Conservation (phyloP, 1,284 basidiomycete species). For the Trametes pubescens region DNA sequence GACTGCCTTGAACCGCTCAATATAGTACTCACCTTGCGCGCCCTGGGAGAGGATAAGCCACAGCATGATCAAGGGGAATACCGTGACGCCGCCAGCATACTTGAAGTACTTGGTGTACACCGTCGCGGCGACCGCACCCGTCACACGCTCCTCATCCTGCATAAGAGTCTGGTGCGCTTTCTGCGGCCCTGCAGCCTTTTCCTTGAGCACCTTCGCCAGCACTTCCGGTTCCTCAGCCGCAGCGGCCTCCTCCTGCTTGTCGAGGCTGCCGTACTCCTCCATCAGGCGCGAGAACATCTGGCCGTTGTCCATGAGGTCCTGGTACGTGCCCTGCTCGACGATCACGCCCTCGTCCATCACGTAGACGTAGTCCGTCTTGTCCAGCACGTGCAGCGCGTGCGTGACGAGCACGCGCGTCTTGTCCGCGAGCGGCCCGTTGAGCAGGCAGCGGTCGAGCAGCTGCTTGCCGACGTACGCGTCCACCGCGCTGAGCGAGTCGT, state of each 20-base stretch:
- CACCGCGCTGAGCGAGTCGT: conserved; percentile 78
- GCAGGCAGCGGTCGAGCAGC: conserved; percentile 68
- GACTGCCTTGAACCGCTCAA: background rate
- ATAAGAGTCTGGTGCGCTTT: conserved; percentile 39
- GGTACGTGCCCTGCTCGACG: conserved; percentile 69
- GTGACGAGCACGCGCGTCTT: conserved; percentile 82
- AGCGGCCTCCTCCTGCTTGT: conserved; percentile 44
- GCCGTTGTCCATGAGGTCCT: conserved; percentile 61
- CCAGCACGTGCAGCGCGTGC: conserved; percentile 78
- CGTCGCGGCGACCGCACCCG: conserved; percentile 42
- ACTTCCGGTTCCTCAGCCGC: conserved; percentile 34
- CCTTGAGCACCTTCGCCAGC: conserved; percentile 38
- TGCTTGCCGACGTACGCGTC: conserved; percentile 74
- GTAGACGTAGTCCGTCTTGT: conserved; percentile 73
- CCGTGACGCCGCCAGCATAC: conserved; percentile 58
- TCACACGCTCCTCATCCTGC: conserved; percentile 48
- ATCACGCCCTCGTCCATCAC: conserved; percentile 77
- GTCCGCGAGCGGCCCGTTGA: conserved; percentile 61
- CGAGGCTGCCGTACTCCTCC: conserved; percentile 64
- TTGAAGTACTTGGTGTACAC: conserved; percentile 51
- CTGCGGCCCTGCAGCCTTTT: conserved; percentile 8
- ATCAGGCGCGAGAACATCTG: conserved; percentile 66
- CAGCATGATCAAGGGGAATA: conserved; percentile 47
- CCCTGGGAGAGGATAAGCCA: conserved; percentile 41
- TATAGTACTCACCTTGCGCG: conserved; percentile 37